Conservation (phyloP, 2,329 filamentous ascomycete genomes). For the Balansia obtecta region DNA sequence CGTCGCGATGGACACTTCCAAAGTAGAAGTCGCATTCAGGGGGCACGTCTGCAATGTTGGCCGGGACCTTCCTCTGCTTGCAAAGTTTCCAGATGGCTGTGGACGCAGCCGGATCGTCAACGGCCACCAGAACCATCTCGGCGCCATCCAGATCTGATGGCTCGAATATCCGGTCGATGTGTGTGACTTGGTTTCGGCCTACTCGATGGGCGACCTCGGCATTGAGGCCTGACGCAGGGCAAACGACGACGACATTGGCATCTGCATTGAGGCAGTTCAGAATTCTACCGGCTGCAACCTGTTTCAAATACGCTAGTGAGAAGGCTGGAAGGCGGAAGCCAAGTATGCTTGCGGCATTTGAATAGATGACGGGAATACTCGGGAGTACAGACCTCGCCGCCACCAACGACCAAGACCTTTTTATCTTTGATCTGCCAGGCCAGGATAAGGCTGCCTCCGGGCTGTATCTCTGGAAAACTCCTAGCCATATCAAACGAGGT, state of each 20-base stretch:
- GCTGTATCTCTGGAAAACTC: slow-evolving; percentile 68
- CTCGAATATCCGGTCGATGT: slow-evolving; percentile 74
- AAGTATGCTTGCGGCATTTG: not conserved
- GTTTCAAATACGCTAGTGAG: slow-evolving; percentile 10
- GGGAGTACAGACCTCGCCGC: slow-evolving; percentile 62
- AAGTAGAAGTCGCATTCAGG: slow-evolving; percentile 99
- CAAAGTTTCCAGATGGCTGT: slow-evolving; percentile 87
- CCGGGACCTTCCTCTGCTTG: slow-evolving; percentile 70
- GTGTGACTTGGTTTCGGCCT: slow-evolving; percentile 59
- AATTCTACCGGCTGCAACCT: slow-evolving; percentile 94
- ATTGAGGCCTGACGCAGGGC: slow-evolving; percentile 68
- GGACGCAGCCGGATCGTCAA: slow-evolving; percentile 89
- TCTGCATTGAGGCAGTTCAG: slow-evolving; percentile 92
- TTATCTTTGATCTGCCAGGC: slow-evolving; percentile 93
- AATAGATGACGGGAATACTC: slow-evolving; percentile 8
- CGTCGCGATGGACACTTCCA: slow-evolving; percentile 87
- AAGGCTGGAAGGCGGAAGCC: not conserved
- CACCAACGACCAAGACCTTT: slow-evolving; percentile 82
- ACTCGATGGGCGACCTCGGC: slow-evolving; percentile 79
- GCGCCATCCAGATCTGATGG: slow-evolving; percentile 70
- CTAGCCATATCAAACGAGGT: slow-evolving; percentile 22
- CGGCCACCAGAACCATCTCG: slow-evolving; percentile 84
- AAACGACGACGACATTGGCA: slow-evolving; percentile 76
- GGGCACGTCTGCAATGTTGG: slow-evolving; percentile 95
- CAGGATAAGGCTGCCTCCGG: slow-evolving; percentile 83